Base-by-base conservation (phyloP, 306 rosid genomes). In the Vicia villosa region DNA sequence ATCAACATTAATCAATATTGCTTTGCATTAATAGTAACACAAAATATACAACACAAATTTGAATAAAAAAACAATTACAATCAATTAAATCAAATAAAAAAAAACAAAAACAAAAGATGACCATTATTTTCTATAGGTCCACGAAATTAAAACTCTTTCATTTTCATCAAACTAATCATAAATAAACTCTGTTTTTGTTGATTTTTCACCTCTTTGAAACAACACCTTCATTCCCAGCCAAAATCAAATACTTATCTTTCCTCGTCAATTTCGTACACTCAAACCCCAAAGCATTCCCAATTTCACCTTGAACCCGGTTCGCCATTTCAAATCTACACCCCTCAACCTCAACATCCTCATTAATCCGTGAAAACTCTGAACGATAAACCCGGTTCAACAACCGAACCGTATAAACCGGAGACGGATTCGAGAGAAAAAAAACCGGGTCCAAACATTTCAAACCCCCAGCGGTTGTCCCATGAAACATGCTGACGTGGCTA, bases 391-490 rank as follows among this genome's bases (percentile, higher is more conserved):
- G 82, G 3, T 59, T 47, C 7, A 90, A 70, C 3, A 79, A 30
- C 6, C 19, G 79, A 62, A 90, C 63, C 13, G 69, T 75, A 86
- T 93, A 93, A 40, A 60, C 24, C 1, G 98, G 94, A 0, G 69
- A 36, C 0, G 98, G 98, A 49, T 93, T 85, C 88, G 84, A 83
- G 24, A 85, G 74, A 51, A 88, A 93, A 70, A 86, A 87, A 1
- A 93, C 0, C 0, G 97, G 96, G 75, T 93, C 98, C 68, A 93
- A 57, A 69, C 89, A 81, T 88, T 93, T 90, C 45, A 86, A 69
- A 30, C 98, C 98, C 0, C 96, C 80, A 0, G 98, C 97, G 0
- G 96, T 93, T 4, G 98, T 93, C 0, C 98, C 98, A 56, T 93
- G 83, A 61, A 90, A 86, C 91, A 90, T 84, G 65, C 81, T 76